Conservation (phyloP, 805 yeast genomes). For the Candida corydali region DNA sequence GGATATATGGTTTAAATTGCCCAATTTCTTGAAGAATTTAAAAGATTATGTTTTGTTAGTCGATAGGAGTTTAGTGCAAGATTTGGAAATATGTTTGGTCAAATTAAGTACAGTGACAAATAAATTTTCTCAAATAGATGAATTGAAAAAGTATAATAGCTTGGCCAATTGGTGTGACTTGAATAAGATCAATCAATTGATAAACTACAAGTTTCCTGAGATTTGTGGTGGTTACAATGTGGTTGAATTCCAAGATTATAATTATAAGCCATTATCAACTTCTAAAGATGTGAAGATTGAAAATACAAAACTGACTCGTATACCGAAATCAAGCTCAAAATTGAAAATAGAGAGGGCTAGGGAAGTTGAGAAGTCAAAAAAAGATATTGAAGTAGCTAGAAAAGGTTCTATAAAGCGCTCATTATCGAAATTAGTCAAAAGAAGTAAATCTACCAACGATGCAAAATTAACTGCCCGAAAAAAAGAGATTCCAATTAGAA, state of each 20-base stretch:
- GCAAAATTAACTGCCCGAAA: neutral
- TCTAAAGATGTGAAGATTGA: conserved; percentile 11
- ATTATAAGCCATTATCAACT: conserved; percentile 7
- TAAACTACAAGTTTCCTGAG: conserved; percentile 6
- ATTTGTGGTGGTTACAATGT: conserved; percentile 3
- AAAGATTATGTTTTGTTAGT: conserved; percentile 11
- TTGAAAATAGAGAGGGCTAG: neutral
- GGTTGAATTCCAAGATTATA: conserved; percentile 7
- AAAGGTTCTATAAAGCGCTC: conserved; percentile 1
- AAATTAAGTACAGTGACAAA: conserved; percentile 17
- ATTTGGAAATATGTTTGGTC: conserved; percentile 16
- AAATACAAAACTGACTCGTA: neutral
- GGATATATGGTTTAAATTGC: conserved; percentile 40
- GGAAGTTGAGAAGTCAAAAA: neutral
- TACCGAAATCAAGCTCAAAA: neutral
- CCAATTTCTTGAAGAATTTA: conserved; percentile 14
- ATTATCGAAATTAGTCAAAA: conserved; percentile 6
- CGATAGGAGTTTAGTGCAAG: conserved; percentile 8
- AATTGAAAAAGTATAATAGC: conserved; percentile 1
- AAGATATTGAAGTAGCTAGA: neutral
- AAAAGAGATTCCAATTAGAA: neutral
- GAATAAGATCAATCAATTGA: conserved; percentile 10
- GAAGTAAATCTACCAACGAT: conserved; percentile 6
- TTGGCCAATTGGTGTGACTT: conserved; percentile 13
- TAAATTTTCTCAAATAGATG: conserved; percentile 10